phyloP scores from a whole-genome alignment of 2,329 filamentous ascomycete genomes.

The Pseudogymnoascus sp. region DNA sequence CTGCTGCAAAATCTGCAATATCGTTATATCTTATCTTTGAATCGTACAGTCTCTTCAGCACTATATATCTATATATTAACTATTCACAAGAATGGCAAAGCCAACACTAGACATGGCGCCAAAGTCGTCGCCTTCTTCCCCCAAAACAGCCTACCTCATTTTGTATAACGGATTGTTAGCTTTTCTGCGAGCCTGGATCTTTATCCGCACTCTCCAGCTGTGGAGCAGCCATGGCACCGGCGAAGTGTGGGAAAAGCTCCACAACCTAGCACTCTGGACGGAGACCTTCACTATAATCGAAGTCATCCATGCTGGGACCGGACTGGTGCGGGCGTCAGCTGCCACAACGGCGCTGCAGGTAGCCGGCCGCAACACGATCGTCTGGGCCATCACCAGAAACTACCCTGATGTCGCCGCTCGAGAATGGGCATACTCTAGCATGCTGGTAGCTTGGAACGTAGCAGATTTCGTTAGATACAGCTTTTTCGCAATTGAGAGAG shows the following conservation, averaged over 20 bases:
- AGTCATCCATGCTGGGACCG: constrained; percentile 68
- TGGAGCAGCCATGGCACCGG: constrained; percentile 45
- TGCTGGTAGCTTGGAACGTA: constrained; percentile 80
- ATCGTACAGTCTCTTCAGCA: too few species aligned
- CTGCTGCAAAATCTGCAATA: too few species aligned
- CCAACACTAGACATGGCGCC: neutral
- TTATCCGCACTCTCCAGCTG: constrained; percentile 54
- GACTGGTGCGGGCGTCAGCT: constrained; percentile 76
- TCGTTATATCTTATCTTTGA: too few species aligned
- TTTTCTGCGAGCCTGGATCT: constrained; percentile 67
- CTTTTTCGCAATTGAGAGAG: constrained; percentile 71
- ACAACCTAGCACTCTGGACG: constrained; percentile 64
- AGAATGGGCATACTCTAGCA: constrained; percentile 58
- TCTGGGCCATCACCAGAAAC: constrained; percentile 72
- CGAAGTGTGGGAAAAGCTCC: constrained; percentile 52
- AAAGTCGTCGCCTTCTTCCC: constrained; percentile 15
- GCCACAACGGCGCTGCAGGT: constrained; percentile 87
- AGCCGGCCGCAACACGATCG: constrained; percentile 73
- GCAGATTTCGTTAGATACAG: constrained; percentile 92
- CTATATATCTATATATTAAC: too few species aligned
- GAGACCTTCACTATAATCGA: constrained; percentile 81
- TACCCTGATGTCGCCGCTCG: constrained; percentile 58
- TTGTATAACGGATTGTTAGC: constrained; percentile 77
- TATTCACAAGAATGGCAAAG: neutral
- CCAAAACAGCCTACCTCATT: constrained; percentile 63